Conservation (phyloP, 352 stramenopile species). For the Phytophthora nicotianae region DNA sequence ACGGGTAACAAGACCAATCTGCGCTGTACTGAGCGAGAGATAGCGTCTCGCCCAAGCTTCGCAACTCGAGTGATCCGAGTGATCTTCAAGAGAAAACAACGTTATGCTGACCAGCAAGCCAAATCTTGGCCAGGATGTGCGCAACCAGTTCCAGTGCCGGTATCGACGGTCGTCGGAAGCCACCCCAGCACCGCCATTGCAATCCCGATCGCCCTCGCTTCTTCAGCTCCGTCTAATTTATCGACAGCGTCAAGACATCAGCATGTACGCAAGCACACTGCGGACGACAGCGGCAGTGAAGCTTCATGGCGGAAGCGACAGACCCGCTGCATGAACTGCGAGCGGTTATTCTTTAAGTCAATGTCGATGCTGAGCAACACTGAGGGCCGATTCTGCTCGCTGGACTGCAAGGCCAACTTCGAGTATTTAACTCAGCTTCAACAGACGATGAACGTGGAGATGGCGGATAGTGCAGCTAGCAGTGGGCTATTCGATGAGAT, state of each 20-base stretch:
- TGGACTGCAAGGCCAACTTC: constrained; percentile 52
- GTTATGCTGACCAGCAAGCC: not conserved
- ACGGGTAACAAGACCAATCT: too few relatives aligned
- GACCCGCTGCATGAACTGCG: constrained; percentile 23
- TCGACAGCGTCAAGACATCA: not conserved
- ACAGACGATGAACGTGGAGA: too few relatives aligned
- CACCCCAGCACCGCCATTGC: constrained; percentile 14
- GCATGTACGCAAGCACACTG: not conserved
- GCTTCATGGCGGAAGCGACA: constrained; percentile 21
- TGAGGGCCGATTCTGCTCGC: constrained; percentile 39
- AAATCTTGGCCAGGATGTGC: constrained; percentile 24
- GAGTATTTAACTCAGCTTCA: constrained; percentile 32
- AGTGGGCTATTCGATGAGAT: too few relatives aligned
- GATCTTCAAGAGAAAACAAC: constrained; percentile 5
- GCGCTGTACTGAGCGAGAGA: not conserved
- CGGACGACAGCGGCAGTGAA: not conserved
- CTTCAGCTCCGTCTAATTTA: constrained; percentile 1
- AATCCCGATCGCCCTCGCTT: constrained; percentile 3
- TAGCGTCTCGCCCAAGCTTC: constrained; percentile 10
- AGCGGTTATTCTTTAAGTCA: constrained; percentile 30
- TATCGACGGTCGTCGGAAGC: not conserved
- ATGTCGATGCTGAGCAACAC: constrained; percentile 14
- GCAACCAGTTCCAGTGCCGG: not conserved
- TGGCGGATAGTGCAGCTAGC: too few relatives aligned
- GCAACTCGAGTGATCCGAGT: constrained; percentile 14